Evolutionary conservation across 1,284 basidiomycete genomes (phyloP).

Genomic region (Leccinum solheimii): DNA sequence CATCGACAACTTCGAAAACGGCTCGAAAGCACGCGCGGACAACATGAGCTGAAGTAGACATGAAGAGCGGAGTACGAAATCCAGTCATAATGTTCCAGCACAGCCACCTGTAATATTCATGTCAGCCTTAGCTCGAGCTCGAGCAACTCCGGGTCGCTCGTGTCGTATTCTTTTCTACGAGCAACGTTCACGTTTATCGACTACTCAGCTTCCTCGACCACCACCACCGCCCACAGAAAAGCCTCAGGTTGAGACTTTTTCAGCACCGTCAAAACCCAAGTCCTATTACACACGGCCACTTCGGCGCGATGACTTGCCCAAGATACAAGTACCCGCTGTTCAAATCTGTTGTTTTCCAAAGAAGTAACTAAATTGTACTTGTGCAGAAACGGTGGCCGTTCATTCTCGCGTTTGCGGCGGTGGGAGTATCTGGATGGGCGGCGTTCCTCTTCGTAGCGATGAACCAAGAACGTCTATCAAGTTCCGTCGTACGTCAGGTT

Average conservation of each 20-base stretch:
- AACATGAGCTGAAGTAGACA: too few species aligned
- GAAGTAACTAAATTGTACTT: neutral
- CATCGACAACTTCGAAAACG: too few species aligned
- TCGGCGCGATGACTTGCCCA: slow-evolving; percentile 45
- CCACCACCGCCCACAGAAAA: slow-evolving; percentile 25
- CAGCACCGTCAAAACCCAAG: slow-evolving; percentile 37
- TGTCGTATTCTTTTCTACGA: slow-evolving; percentile 12
- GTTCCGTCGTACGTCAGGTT: slow-evolving; percentile 69
- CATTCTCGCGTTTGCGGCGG: slow-evolving; percentile 47
- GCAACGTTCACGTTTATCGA: slow-evolving; percentile 17
- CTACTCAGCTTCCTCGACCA: slow-evolving; percentile 23
- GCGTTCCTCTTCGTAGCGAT: slow-evolving; percentile 67
- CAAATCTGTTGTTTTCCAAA: neutral
- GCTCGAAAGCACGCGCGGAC: too few species aligned
- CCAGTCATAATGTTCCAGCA: neutral
- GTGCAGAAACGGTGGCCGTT: slow-evolving; percentile 56
- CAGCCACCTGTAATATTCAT: slow-evolving; percentile 16
- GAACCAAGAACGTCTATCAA: slow-evolving; percentile 77
- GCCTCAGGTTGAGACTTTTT: slow-evolving; percentile 30
- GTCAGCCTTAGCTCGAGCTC: slow-evolving; percentile 16
- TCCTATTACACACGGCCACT: slow-evolving; percentile 35
- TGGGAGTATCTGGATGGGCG: slow-evolving; percentile 65
- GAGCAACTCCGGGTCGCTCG: slow-evolving; percentile 2
- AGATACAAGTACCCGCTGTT: slow-evolving; percentile 36
- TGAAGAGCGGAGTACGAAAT: neutral